Percentiles rank a stretch among this genome's conserved stretches.
phyloP scores from a whole-genome alignment of 768 basidiomycete species.

The Boletus vinaceobasis region DNA sequence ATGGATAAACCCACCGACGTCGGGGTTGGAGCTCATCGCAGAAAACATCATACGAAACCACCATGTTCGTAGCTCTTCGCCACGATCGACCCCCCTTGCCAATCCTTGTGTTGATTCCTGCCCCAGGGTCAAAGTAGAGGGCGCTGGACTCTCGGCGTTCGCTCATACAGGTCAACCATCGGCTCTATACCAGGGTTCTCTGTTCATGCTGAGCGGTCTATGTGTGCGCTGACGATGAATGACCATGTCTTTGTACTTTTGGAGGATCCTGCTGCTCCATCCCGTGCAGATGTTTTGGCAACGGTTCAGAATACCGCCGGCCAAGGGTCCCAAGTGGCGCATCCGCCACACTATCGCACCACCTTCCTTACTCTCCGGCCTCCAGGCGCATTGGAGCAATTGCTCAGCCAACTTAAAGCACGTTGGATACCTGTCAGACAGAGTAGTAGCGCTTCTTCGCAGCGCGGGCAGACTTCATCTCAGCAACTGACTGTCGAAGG shows the following conservation, averaged over 20 bases:
- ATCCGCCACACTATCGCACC: slow-evolving; percentile 61
- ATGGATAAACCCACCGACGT: slow-evolving; percentile 79
- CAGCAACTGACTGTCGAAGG: slow-evolving; percentile 76
- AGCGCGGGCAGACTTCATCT: slow-evolving; percentile 47
- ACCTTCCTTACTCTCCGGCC: slow-evolving; percentile 76
- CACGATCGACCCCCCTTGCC: slow-evolving; percentile 6
- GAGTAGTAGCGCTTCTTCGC: slow-evolving; percentile 33
- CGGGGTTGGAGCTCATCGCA: slow-evolving; percentile 62
- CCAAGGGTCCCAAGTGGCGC: slow-evolving; percentile 17
- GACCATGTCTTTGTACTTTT: slow-evolving; percentile 77
- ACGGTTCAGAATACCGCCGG: slow-evolving; percentile 39
- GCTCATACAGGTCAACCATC: slow-evolving; percentile 73
- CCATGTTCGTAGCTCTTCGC: slow-evolving; percentile 42
- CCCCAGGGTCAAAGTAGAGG: slow-evolving; percentile 56
- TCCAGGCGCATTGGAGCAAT: slow-evolving; percentile 70
- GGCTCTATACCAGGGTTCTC: slow-evolving; percentile 51
- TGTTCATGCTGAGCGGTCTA: slow-evolving; percentile 57
- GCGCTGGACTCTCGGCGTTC: slow-evolving; percentile 67
- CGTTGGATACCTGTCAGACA: slow-evolving; percentile 73
- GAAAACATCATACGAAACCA: slow-evolving; percentile 72
- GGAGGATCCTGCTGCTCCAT: slow-evolving; percentile 73
- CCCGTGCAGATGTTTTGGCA: slow-evolving; percentile 52
- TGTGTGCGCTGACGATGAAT: slow-evolving; percentile 76
- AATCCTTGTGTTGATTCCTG: slow-evolving; percentile 16
- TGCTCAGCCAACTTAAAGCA: slow-evolving; percentile 69